Evolutionary conservation across 805 yeast genomes (phyloP).

Genomic region (Hanseniaspora clermontiae): DNA sequence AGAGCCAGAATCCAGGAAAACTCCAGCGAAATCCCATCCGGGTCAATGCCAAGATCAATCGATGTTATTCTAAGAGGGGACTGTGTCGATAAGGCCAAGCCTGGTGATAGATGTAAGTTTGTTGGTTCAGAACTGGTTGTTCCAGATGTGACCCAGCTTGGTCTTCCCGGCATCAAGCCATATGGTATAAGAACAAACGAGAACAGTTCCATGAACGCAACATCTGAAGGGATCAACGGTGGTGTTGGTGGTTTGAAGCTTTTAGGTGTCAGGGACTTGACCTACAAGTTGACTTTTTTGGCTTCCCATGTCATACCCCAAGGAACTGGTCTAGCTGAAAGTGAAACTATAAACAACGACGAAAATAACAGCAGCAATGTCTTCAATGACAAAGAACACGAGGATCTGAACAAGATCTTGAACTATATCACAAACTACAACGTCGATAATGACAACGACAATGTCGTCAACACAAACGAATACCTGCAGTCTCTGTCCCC

Average conservation of each 20-base stretch:
- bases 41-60: conserved; percentile 86
- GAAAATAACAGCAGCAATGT: neutral
- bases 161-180: conserved; percentile 90
- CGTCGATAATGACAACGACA: conserved; percentile 30
- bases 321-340: conserved; percentile 24
- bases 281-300: conserved; percentile 79
- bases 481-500: conserved; percentile 67
- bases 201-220: conserved; percentile 25
- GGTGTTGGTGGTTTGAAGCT: conserved; percentile 84
- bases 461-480: conserved; percentile 56
- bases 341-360: neutral
- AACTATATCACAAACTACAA: conserved; percentile 25
- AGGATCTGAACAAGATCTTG: conserved; percentile 16
- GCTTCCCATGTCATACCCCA: conserved; percentile 80
- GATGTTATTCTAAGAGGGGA: conserved; percentile 93
- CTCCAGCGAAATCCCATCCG: conserved; percentile 97
- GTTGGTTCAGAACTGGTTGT: conserved; percentile 73
- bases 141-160: conserved; percentile 88
- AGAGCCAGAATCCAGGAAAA: conserved; percentile 87
- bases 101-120: conserved; percentile 89
- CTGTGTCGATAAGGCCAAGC: conserved; percentile 79
- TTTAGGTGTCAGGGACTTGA: conserved; percentile 87
- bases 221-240: conserved; percentile 55
- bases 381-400: conserved; percentile 16
- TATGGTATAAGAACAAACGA: conserved; percentile 58